Evolutionary conservation across 2,329 filamentous ascomycete genomes (phyloP).

Genomic region (Trichoderma atroviride): DNA sequence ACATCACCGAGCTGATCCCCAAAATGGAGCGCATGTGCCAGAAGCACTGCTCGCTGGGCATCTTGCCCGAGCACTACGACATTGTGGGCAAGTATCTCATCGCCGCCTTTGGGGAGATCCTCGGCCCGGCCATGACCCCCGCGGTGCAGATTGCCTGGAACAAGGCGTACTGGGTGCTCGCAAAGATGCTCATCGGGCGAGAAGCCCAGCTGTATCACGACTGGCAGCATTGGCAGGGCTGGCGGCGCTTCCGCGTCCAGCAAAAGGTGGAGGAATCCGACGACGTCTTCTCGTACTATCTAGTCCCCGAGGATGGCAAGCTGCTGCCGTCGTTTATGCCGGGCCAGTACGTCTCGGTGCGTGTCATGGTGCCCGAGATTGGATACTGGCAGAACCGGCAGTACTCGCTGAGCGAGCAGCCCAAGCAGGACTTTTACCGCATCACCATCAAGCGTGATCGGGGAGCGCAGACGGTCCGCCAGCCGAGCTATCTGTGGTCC

Average conservation of each 20-base stretch:
- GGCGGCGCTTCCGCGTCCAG: conserved; percentile 67
- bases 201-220: conserved; percentile 65
- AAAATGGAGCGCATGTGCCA: conserved; percentile 64
- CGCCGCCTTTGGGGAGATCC: conserved; percentile 65
- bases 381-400: conserved; percentile 68
- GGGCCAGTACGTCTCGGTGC: conserved; percentile 72
- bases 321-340: conserved; percentile 66
- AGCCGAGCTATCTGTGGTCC: conserved; percentile 31
- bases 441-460: conserved; percentile 71
- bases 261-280: conserved; percentile 67
- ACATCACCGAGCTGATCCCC: conserved; percentile 57
- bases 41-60: conserved; percentile 72
- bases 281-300: conserved; percentile 71
- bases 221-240: conserved; percentile 65
- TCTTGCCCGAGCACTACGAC: conserved; percentile 69
- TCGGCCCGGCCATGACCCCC: conserved; percentile 65
- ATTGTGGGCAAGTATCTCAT: conserved; percentile 72
- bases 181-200: conserved; percentile 69
- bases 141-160: conserved; percentile 69
- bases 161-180: conserved; percentile 72
- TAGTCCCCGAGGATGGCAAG: conserved; percentile 63
- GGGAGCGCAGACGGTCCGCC: conserved; percentile 48
- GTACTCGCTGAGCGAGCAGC: conserved; percentile 72
- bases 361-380: conserved; percentile 57
- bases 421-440: conserved; percentile 63